phyloP scores from a whole-genome alignment of 1,139 yeast genomes.

The Meyerozyma carpophila region DNA sequence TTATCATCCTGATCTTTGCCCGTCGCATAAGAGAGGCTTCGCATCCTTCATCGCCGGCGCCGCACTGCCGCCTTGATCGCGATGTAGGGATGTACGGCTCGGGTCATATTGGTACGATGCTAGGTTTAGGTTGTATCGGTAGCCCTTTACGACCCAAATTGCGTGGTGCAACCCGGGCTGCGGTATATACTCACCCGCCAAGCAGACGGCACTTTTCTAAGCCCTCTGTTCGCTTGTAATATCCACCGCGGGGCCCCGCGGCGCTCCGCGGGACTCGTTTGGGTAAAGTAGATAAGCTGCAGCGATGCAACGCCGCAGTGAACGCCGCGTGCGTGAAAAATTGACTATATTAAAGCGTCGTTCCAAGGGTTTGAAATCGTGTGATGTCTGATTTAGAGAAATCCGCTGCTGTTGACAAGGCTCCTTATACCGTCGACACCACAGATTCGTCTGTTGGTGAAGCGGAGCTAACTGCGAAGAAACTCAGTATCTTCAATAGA shows the following conservation, averaged over 20 bases:
- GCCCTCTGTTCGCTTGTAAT: too few relatives aligned
- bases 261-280: background rate
- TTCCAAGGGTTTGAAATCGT: background rate
- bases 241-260: background rate
- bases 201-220: too few relatives aligned
- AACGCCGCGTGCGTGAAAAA: background rate
- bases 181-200: too few relatives aligned
- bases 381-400: slow-evolving; percentile 10
- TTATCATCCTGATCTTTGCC: background rate
- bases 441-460: background rate
- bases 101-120: background rate
- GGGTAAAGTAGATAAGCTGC: background rate
- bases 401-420: slow-evolving; percentile 2
- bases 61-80: background rate
- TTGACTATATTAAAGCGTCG: background rate
- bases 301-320: slow-evolving; percentile 1
- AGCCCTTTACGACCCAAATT: too few relatives aligned
- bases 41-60: background rate
- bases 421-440: background rate
- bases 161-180: too few relatives aligned
- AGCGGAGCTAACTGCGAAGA: background rate
- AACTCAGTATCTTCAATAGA: slow-evolving; percentile 12
- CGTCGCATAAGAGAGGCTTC: background rate
- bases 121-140: background rate
- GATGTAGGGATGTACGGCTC: background rate